These are phyloP conservation scores for Viola pubescens DNA, from an alignment of 441 rosid species.

Conservation along the genomic window DNA sequence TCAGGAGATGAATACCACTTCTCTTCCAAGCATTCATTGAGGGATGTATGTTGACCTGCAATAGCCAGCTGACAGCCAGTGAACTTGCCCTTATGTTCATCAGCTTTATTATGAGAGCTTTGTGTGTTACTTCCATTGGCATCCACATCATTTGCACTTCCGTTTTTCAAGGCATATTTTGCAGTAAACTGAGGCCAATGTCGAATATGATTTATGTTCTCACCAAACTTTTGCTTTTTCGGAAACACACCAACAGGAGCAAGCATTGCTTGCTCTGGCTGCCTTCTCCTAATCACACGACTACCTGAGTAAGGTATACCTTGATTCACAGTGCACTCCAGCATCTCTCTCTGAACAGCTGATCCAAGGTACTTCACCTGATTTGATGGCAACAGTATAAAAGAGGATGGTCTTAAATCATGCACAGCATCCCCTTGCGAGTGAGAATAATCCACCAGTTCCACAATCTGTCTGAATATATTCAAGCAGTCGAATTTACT, in stretches of 20 bases:
- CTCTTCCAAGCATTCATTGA: slow-evolving; percentile 53
- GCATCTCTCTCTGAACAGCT: slow-evolving; percentile 25
- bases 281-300: slow-evolving; percentile 25
- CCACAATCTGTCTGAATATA: slow-evolving; percentile 73
- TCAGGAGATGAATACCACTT: slow-evolving; percentile 92
- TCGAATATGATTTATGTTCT: slow-evolving; percentile 21
- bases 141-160: slow-evolving; percentile 24
- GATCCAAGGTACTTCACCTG: slow-evolving; percentile 56
- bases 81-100: slow-evolving; percentile 22
- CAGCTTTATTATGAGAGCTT: slow-evolving; percentile 20
- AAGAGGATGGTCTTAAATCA: slow-evolving; percentile 54
- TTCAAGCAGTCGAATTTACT: slow-evolving; percentile 54
- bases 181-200: slow-evolving; percentile 50
- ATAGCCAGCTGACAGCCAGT: slow-evolving; percentile 18
- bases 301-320: slow-evolving; percentile 18
- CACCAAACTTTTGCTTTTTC: slow-evolving; percentile 60
- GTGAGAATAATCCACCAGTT: slow-evolving; percentile 55
- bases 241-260: slow-evolving; percentile 20
- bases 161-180: slow-evolving; percentile 34
- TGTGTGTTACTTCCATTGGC: slow-evolving; percentile 17
- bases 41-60: slow-evolving; percentile 25
- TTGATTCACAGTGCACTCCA: slow-evolving; percentile 20
- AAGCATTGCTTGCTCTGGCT: slow-evolving; percentile 26
- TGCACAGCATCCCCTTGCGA: slow-evolving; percentile 54
- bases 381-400: slow-evolving; percentile 51